Conservation (phyloP, 192 early-diverging fungal genomes). For the Tieghemiomyces parasiticus region DNA sequence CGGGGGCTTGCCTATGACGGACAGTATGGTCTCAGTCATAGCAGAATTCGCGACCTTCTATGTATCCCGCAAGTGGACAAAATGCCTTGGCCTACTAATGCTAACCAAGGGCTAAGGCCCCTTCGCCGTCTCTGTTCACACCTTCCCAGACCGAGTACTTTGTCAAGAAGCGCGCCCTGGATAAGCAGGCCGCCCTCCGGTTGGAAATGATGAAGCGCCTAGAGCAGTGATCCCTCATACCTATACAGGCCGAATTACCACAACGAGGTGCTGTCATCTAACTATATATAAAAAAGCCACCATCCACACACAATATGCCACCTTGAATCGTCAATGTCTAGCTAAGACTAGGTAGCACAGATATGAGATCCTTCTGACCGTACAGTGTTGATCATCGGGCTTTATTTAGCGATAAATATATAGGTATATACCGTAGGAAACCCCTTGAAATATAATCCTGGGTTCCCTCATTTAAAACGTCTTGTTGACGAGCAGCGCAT, state of each 20-base stretch:
- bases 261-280: no score
- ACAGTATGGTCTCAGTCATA: neutral
- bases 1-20: neutral
- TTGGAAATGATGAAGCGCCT: neutral
- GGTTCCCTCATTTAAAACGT: neutral
- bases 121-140: neutral
- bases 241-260: no score
- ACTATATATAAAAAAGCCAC: no score
- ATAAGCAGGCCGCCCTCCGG: neutral
- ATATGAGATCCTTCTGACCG: no score
- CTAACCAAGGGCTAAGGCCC: neutral
- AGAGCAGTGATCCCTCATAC: no score
- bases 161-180: neutral
- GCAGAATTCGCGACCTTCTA: neutral
- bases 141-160: neutral
- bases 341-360: no score
- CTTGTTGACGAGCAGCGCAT: slow-evolving; percentile 42
- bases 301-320: no score
- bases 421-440: no score
- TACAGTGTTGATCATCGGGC: no score
- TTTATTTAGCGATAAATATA: no score
- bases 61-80: neutral
- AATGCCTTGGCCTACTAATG: neutral
- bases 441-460: no score
- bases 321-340: no score